Conservation (phyloP, 768 basidiomycete genomes). For the Chalciporus chontae region DNA sequence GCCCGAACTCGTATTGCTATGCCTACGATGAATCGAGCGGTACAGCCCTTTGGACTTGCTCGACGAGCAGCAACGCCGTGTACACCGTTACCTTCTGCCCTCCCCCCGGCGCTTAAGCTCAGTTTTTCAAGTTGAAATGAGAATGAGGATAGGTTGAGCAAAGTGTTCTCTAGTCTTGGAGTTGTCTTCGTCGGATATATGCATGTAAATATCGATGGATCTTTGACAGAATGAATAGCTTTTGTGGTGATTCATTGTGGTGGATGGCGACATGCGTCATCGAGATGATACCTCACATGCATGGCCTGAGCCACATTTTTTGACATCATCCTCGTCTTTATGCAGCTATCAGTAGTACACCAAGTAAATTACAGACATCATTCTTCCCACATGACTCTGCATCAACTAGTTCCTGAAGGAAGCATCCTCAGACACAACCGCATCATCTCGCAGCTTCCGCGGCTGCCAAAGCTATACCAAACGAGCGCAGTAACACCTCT, state of each 20-base stretch:
- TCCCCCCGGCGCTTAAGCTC: conserved; percentile 3
- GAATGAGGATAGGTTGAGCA: no score
- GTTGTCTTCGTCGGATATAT: no score
- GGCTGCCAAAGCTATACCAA: conserved; percentile 64
- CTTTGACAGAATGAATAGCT: no score
- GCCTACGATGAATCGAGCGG: conserved; percentile 48
- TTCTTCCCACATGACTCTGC: not conserved
- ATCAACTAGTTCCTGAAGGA: not conserved
- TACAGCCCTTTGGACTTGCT: conserved; percentile 45
- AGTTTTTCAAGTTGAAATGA: no score
- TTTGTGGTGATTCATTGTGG: not conserved
- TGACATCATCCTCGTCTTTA: no score
- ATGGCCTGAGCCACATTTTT: no score
- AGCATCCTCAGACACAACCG: not conserved
- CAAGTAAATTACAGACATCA: not conserved
- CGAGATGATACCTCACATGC: no score
- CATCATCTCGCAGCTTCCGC: conserved; percentile 48
- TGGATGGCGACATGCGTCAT: no score
- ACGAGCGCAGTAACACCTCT: conserved; percentile 50
- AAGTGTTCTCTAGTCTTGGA: no score
- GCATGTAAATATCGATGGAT: no score
- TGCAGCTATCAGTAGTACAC: not conserved
- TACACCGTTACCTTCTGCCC: conserved; percentile 50
- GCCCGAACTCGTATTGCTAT: conserved; percentile 48
- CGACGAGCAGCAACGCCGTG: conserved; percentile 31